A percentile compares a stretch with the other conserved stretches of the same genome.
These are phyloP conservation scores for Thielaviopsis cerberus DNA, from an alignment of 2,329 filamentous ascomycete genomes.

Conservation along the genomic window DNA sequence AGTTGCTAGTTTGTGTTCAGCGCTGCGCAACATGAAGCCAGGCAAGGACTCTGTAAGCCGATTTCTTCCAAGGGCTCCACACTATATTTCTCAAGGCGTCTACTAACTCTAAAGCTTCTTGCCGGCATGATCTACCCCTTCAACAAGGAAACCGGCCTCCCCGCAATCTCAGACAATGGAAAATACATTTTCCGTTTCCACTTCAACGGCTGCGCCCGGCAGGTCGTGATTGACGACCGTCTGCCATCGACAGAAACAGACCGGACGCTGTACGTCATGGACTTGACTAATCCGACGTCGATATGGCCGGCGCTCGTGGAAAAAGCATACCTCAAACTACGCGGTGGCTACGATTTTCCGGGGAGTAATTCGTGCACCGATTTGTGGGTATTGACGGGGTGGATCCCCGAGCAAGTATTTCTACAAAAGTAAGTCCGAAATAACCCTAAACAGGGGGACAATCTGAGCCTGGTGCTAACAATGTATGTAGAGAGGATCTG, in stretches of 20 bases:
- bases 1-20: slow-evolving; percentile 81
- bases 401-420: slow-evolving; percentile 93
- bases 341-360: slow-evolving; percentile 92
- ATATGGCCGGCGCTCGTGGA: slow-evolving; percentile 87
- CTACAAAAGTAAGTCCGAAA: slow-evolving; percentile 54
- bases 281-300: slow-evolving; percentile 61
- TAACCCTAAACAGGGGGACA: not conserved
- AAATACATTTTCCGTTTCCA: slow-evolving; percentile 86
- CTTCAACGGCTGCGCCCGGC: slow-evolving; percentile 85
- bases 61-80: too few species aligned
- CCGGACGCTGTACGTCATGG: slow-evolving; percentile 69
- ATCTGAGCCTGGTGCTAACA: not conserved
- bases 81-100: too few species aligned
- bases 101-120: slow-evolving; percentile 36
- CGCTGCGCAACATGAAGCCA: slow-evolving; percentile 48
- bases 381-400: slow-evolving; percentile 78
- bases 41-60: slow-evolving; percentile 45
- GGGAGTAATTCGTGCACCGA: slow-evolving; percentile 95
- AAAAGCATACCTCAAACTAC: slow-evolving; percentile 88
- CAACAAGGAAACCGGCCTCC: slow-evolving; percentile 36
- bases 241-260: slow-evolving; percentile 60
- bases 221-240: slow-evolving; percentile 74
- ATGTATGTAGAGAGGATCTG: slow-evolving; percentile 49
- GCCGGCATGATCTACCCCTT: slow-evolving; percentile 59
- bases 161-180: slow-evolving; percentile 54